Base-by-base conservation (phyloP, 73 alveolate species). In the Strombidium stylifer region DNA sequence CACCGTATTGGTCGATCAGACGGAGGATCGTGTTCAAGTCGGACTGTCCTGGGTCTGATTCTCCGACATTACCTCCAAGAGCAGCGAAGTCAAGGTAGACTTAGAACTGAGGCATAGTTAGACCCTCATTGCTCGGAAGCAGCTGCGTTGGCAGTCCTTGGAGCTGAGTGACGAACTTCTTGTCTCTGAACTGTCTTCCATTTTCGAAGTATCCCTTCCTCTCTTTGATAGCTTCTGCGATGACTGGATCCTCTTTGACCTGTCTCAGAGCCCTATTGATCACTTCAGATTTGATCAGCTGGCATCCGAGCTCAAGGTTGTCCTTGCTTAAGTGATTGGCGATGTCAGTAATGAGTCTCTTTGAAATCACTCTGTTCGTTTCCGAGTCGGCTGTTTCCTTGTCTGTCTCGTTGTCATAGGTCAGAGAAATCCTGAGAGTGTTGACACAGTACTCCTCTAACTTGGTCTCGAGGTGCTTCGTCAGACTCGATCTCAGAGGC, bases 301-400 rank as follows among this genome's bases (percentile, higher is more conserved):
- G 55, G 64, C 99, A 96, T 2, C 99, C 99, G 30, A 94, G 62
- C 51, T 96, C 98, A 23, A 87, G 48, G 41, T 87, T 79, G 40
- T 92, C 98, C 27, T 69, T 81, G 47, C 85, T 81, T 52, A 71
- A 69, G 35, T 36, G 66, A 65, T 57, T 73, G 39, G 85, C 68
- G 10, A 82, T 42, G 3, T 86, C 92, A 56, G 52, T 65, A 15
- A 85, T 83, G 23, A 70, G 45, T 20, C 69, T 46, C 39, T 73
- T 89, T 20, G 48, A 61, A 51, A 72, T 77, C 21, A 12, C 25
- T n/a, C n/a, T n/a, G n/a, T n/a, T n/a, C n/a, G 2, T 37, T 50
- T 15, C 19, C 48, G 7, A 12, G 26, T 12, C 46, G 59, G n/a
- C 40, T 18, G 10, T 44, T 25, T 7, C 19, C n/a, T 15, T 60